phyloP scores from a whole-genome alignment of 164 flowering plant genomes.

The Vitis amurensis region DNA sequence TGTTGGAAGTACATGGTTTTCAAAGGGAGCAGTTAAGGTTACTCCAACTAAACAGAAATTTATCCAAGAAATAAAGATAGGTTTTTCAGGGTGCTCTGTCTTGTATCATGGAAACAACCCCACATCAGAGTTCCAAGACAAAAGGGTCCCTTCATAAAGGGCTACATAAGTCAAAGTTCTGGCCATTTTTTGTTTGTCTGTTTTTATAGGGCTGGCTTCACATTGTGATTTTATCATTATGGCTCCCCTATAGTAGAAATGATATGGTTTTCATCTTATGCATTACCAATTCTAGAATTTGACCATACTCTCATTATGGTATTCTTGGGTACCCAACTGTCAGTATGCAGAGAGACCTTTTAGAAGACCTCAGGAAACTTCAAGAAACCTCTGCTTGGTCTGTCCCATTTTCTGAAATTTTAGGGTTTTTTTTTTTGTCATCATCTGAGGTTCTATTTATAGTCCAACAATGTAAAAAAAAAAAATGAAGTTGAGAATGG shows the following conservation, averaged over 20 bases:
- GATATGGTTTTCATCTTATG: background rate
- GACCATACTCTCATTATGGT: too few relatives aligned
- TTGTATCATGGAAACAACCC: conserved; percentile 20
- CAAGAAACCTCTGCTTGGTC: background rate
- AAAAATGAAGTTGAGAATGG: too few relatives aligned
- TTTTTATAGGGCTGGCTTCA: background rate
- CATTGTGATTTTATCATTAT: background rate
- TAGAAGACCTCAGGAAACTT: too few relatives aligned
- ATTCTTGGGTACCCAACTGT: too few relatives aligned
- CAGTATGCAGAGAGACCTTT: too few relatives aligned
- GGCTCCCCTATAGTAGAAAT: background rate
- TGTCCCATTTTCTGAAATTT: background rate
- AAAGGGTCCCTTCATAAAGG: conserved; percentile 12
- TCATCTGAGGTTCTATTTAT: too few relatives aligned
- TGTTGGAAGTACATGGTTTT: conserved; percentile 43
- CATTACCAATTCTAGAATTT: too few relatives aligned
- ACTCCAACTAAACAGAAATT: conserved; percentile 18
- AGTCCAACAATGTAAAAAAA: too few relatives aligned
- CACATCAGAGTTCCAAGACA: conserved; percentile 17
- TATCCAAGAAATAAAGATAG: conserved; percentile 1
- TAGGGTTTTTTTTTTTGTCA: too few relatives aligned
- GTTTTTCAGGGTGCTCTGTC: conserved; percentile 12
- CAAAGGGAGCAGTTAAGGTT: conserved; percentile 63
- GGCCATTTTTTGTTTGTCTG: conserved; percentile 30
- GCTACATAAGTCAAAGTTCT: conserved; percentile 23